These are phyloP conservation scores for Colletotrichum cordylinicola DNA, from an alignment of 2,329 filamentous ascomycete genomes.

Conservation along the genomic window DNA sequence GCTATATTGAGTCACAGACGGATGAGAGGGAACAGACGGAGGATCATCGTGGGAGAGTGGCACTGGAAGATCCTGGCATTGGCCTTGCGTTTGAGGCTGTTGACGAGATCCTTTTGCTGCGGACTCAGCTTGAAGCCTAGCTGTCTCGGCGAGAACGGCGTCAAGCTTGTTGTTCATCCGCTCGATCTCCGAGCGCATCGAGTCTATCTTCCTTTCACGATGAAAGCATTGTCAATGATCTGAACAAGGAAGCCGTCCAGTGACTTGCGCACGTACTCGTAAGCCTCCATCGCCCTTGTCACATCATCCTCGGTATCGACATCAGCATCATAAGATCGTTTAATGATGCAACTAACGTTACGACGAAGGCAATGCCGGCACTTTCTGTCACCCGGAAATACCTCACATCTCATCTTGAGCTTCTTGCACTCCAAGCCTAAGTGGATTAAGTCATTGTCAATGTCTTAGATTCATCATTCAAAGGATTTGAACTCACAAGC, in stretches of 20 bases:
- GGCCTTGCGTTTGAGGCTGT: rapidly evolving
- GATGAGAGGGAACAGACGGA: neutral
- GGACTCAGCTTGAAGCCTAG: neutral
- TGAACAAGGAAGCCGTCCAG: rapidly evolving
- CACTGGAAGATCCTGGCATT: rapidly evolving
- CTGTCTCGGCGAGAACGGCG: neutral
- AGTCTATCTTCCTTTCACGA: neutral
- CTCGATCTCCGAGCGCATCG: neutral
- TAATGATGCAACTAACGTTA: neutral
- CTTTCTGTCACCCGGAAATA: neutral
- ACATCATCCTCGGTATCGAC: neutral
- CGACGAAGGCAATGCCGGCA: neutral
- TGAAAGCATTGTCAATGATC: neutral
- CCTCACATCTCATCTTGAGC: conserved; percentile 9
- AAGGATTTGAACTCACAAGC: neutral
- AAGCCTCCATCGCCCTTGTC: neutral
- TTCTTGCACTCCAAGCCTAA: conserved; percentile 8
- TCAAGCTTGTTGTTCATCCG: neutral
- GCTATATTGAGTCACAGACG: rapidly evolving
- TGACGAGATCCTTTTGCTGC: rapidly evolving
- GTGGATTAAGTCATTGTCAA: neutral
- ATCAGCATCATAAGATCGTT: neutral
- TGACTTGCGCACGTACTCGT: neutral
- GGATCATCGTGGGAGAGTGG: neutral
- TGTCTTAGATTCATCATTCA: neutral